Percentiles rank a stretch among this genome's conserved stretches.
Evolutionary conservation across 805 yeast genomes (phyloP).

Genomic region (Dipodascus albidus): DNA sequence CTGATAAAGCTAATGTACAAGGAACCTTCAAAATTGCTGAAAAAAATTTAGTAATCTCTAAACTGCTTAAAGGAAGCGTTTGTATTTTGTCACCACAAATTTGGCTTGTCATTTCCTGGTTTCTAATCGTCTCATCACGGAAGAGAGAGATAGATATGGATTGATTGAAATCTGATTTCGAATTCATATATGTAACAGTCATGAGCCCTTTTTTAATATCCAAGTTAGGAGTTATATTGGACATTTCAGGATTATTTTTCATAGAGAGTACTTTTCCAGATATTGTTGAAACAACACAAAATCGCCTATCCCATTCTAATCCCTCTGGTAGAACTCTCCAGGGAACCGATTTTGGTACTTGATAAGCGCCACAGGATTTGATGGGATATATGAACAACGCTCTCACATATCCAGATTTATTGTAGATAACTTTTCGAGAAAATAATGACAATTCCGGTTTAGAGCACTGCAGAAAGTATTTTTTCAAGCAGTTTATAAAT

Average conservation of each 20-base stretch:
- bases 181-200: not conserved
- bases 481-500: slow-evolving; percentile 20
- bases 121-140: not conserved
- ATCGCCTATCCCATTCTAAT: slow-evolving; percentile 31
- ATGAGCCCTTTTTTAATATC: slow-evolving; percentile 6
- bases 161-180: slow-evolving; percentile 11
- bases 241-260: slow-evolving; percentile 28
- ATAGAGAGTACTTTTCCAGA: slow-evolving; percentile 23
- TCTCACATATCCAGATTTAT: slow-evolving; percentile 10
- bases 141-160: slow-evolving; percentile 8
- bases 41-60: slow-evolving; percentile 22
- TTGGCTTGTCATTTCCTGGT: not conserved
- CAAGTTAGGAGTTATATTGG: slow-evolving; percentile 25
- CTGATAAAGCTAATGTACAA: slow-evolving; percentile 27
- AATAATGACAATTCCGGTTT: not conserved
- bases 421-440: not conserved
- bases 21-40: slow-evolving; percentile 21
- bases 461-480: slow-evolving; percentile 17
- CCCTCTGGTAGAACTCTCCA: slow-evolving; percentile 27
- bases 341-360: slow-evolving; percentile 15
- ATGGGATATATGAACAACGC: slow-evolving; percentile 30
- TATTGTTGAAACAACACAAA: slow-evolving; percentile 26
- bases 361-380: slow-evolving; percentile 31
- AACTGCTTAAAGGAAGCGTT: slow-evolving; percentile 9
- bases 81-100: slow-evolving; percentile 8